These are phyloP conservation scores for Hibiscus syriacus DNA, from an alignment of 345 rosid genomes.

Conservation along the genomic window DNA sequence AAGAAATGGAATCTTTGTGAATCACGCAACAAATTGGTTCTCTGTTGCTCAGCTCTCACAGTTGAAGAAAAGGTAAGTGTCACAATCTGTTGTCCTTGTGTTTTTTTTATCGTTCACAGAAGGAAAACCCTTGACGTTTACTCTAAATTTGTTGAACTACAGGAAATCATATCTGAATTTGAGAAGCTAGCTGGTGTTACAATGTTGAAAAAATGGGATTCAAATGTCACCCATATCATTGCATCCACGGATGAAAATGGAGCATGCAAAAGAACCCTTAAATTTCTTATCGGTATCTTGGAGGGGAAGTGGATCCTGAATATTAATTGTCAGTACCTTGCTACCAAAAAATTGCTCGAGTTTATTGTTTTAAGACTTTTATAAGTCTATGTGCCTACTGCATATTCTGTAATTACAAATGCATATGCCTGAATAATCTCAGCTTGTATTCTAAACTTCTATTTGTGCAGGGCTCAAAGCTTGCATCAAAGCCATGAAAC, in stretches of 20 bases:
- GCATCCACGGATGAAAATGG: conserved; percentile 74
- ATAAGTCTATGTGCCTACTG: background rate
- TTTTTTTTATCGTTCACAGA: background rate
- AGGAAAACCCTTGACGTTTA: background rate
- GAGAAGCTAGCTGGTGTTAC: conserved; percentile 42
- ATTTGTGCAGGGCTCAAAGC: conserved; percentile 61
- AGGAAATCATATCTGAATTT: conserved; percentile 60
- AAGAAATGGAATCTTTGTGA: conserved; percentile 25
- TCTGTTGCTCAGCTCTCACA: conserved; percentile 82
- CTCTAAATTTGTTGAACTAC: conserved; percentile 24
- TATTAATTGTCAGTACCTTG: conserved; percentile 58
- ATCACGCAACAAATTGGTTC: conserved; percentile 37
- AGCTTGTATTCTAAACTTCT: background rate
- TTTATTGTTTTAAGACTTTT: background rate
- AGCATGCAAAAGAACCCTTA: conserved; percentile 84
- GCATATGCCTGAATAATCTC: background rate
- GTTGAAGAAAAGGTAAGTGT: conserved; percentile 53
- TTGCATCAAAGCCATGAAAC: conserved; percentile 42
- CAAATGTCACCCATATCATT: conserved; percentile 66
- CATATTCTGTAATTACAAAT: background rate
- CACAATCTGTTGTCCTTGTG: background rate
- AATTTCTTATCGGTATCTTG: conserved; percentile 67
- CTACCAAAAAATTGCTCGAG: background rate
- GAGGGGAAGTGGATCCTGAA: conserved; percentile 90
- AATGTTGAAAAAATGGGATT: conserved; percentile 60